Evolutionary conservation across 768 basidiomycete genomes (phyloP), one percentile per base, ranked within the genome.

Genomic region (Lentinus tigrinus): DNA sequence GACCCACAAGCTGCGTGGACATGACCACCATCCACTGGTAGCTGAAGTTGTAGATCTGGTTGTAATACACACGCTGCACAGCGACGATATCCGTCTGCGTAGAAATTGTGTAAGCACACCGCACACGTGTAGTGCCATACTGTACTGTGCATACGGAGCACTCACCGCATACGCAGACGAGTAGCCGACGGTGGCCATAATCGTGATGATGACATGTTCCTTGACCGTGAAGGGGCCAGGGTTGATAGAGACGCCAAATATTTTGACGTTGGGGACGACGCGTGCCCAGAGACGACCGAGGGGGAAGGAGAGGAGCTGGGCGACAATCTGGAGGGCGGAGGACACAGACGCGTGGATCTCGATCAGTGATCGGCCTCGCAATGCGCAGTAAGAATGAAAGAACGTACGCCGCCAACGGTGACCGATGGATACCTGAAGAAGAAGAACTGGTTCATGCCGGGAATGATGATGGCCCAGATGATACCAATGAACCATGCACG

Each of bases 371-470:
- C 36, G 47, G 47, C 42, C 39, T 38, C 40, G 38, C 39, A 43
- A 27, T 52, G 39, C 52, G 57, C 49, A 51, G 31, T 10, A 38
- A 38, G 21, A 16, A 6, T n/a, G 54, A 46, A 17, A 10, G 21
- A 27, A 66, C 69, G 26, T 19, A 73, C 73, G 21, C 58, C 56
- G 23, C 43, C 47, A 53, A 80, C 53, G 11, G 21, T 19, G 44
- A 75, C 71, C 16, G 76, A 71, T 4, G 88, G 88, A 65, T 82
- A 89, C 27, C 88, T 81, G 63, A 89, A 82, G 70, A 80, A 86
- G 71, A 90, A 89, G 73, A 89, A 90, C 65, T 89, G 88, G 71
- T 91, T 91, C 76, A 90, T 76, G 42, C 88, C 87, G 0, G 89
- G 79, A 21, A 91, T 77, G 49, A 91, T 21, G 61, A 87, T 72